phyloP scores from a whole-genome alignment of 1,284 basidiomycete species.

The Naganishia liquefaciens region DNA sequence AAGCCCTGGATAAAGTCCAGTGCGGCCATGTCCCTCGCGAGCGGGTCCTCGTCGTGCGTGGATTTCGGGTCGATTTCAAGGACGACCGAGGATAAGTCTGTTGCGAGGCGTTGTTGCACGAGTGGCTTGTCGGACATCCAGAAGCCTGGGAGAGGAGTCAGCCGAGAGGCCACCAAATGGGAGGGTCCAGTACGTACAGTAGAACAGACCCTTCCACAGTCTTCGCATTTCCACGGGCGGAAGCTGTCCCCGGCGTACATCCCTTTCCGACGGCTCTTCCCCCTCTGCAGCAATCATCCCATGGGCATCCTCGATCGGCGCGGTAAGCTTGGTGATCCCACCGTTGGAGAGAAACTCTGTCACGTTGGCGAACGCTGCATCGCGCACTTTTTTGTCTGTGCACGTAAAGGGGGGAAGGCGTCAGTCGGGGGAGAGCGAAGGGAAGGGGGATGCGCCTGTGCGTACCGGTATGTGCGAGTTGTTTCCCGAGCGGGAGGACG shows the following conservation, averaged over 20 bases:
- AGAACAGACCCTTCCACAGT: slow-evolving; percentile 97
- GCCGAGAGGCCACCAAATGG: neutral
- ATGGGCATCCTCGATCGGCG: slow-evolving; percentile 27
- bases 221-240: slow-evolving; percentile 78
- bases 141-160: slow-evolving; percentile 65
- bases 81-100: slow-evolving; percentile 77
- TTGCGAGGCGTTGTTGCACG: slow-evolving; percentile 87
- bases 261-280: slow-evolving; percentile 36
- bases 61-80: slow-evolving; percentile 63
- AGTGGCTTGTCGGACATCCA: slow-evolving; percentile 99
- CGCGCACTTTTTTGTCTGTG: slow-evolving; percentile 81
- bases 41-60: slow-evolving; percentile 33
- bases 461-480: slow-evolving; percentile 83
- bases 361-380: slow-evolving; percentile 80
- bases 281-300: slow-evolving; percentile 36
- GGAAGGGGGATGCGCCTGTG: slow-evolving; percentile 4
- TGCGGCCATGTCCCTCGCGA: slow-evolving; percentile 58
- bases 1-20: slow-evolving; percentile 81
- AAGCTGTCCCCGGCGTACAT: slow-evolving; percentile 38
- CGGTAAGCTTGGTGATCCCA: slow-evolving; percentile 40
- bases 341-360: slow-evolving; percentile 71
- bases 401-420: too few species aligned
- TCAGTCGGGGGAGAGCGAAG: slow-evolving; percentile 35
- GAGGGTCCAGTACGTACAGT: slow-evolving; percentile 64
- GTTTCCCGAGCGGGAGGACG: slow-evolving; percentile 72